Percentiles rank a stretch among this genome's conserved stretches.
Conservation (phyloP, 106 monocot genomes). For the Platanthera guangdongensis region DNA sequence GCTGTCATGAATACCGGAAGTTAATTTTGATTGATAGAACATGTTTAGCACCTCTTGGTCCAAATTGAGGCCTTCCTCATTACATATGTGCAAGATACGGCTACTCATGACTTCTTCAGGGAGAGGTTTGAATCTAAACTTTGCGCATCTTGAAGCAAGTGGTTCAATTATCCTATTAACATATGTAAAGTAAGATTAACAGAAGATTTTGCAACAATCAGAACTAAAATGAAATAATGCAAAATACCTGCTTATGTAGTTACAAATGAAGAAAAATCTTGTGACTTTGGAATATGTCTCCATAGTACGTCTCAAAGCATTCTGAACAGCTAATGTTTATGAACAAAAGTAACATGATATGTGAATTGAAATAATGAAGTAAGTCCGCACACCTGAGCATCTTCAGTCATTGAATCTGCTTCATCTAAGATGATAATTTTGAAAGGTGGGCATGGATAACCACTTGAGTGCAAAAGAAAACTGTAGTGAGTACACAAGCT, state of each 20-base stretch:
- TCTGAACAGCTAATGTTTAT: constrained; percentile 40
- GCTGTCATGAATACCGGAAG: neutral
- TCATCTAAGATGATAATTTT: constrained; percentile 98
- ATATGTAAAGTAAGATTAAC: neutral
- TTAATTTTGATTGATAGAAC: constrained; percentile 6
- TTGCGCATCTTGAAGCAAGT: constrained; percentile 98
- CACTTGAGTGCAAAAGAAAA: constrained; percentile 24
- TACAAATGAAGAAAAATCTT: constrained; percentile 95
- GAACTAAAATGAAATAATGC: neutral
- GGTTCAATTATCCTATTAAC: constrained; percentile 92
- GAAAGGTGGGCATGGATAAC: constrained; percentile 86
- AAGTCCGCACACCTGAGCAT: constrained; percentile 66
- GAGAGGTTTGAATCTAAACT: constrained; percentile 93
- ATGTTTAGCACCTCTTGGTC: constrained; percentile 52
- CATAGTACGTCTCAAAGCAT: constrained; percentile 95
- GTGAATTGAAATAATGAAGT: neutral
- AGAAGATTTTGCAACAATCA: neutral
- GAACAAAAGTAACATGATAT: constrained; percentile 2
- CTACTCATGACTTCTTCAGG: constrained; percentile 74
- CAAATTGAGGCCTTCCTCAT: constrained; percentile 69
- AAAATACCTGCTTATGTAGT: constrained; percentile 93
- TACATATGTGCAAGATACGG: constrained; percentile 81
- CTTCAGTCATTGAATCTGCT: constrained; percentile 99
- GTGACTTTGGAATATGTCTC: constrained; percentile 98
- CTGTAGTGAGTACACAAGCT: neutral